Conservation (phyloP, 768 basidiomycete genomes). For the Russula brevipes region DNA sequence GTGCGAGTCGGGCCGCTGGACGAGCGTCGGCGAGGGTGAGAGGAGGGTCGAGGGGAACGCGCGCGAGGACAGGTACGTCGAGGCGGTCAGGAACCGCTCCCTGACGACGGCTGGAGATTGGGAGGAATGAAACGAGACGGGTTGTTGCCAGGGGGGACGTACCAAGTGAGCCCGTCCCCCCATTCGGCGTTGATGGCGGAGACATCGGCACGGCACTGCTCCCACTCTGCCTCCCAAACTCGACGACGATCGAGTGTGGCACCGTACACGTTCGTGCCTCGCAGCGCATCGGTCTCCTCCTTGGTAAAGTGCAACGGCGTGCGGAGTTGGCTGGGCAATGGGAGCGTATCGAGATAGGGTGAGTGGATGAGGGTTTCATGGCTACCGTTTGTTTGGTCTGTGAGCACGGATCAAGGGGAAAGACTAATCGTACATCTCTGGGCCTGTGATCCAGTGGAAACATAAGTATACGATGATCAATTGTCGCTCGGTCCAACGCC, state of each 20-base stretch:
- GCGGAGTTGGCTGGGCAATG: conserved; percentile 46
- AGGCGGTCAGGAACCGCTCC: conserved; percentile 63
- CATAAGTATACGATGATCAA: conserved; percentile 62
- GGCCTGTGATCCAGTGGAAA: conserved; percentile 52
- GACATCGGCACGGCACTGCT: conserved; percentile 44
- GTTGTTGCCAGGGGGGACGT: conserved; percentile 20
- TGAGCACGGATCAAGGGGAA: background rate
- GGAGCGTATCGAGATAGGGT: conserved; percentile 67
- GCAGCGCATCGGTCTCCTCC: conserved; percentile 58
- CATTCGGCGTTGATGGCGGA: conserved; percentile 36
- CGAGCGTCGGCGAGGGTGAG: conserved; percentile 47
- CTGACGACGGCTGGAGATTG: conserved; percentile 36
- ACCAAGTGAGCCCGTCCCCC: conserved; percentile 65
- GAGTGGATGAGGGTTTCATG: conserved; percentile 35
- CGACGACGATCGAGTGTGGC: conserved; percentile 64
- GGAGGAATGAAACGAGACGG: background rate
- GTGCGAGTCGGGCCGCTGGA: conserved; percentile 47
- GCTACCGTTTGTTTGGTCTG: conserved; percentile 4
- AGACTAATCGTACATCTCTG: conserved; percentile 33
- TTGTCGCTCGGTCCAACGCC: conserved; percentile 58
- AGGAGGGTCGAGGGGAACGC: conserved; percentile 87
- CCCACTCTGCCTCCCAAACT: conserved; percentile 63
- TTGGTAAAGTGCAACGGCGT: conserved; percentile 72
- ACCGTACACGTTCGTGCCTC: conserved; percentile 76
- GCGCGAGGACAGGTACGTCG: conserved; percentile 79